Percentiles rank a stretch among this genome's conserved stretches.
phyloP scores from a whole-genome alignment of 2,329 filamentous ascomycete genomes.

The Westerdykella sp. region DNA sequence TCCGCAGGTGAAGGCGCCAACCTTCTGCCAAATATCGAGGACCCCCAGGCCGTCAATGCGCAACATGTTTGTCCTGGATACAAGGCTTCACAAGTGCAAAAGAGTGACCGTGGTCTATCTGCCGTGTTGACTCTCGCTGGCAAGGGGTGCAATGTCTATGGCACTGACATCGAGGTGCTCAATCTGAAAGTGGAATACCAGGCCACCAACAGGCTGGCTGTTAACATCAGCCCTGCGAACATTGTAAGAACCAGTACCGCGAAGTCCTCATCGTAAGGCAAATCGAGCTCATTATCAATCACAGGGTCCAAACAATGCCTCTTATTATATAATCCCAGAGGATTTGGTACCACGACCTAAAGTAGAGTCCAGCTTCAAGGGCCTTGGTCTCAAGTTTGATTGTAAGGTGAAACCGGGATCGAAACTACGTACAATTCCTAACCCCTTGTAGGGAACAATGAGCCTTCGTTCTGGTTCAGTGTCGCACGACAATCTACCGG shows the following conservation, averaged over 20 bases:
- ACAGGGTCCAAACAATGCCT: conserved; percentile 51
- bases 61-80: conserved; percentile 60
- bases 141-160: conserved; percentile 64
- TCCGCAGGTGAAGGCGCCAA: conserved; percentile 29
- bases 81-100: conserved; percentile 46
- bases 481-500: conserved; percentile 53
- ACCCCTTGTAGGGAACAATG: conserved; percentile 44
- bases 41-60: conserved; percentile 57
- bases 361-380: conserved; percentile 35
- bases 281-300: conserved; percentile 6
- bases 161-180: conserved; percentile 63
- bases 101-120: conserved; percentile 44
- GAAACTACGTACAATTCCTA: background rate
- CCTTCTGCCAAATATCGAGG: conserved; percentile 56
- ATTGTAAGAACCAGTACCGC: conserved; percentile 35
- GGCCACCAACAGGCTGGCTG: conserved; percentile 57
- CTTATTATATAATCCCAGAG: conserved; percentile 62
- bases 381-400: conserved; percentile 46
- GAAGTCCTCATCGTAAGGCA: background rate
- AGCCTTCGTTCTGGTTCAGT: conserved; percentile 52
- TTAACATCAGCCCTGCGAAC: conserved; percentile 63
- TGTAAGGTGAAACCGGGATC: conserved; percentile 12
- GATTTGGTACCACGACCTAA: conserved; percentile 54
- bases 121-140: conserved; percentile 51
- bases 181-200: conserved; percentile 64